phyloP scores from a whole-genome alignment of 106 monocot genomes.

The Posidonia australis region DNA sequence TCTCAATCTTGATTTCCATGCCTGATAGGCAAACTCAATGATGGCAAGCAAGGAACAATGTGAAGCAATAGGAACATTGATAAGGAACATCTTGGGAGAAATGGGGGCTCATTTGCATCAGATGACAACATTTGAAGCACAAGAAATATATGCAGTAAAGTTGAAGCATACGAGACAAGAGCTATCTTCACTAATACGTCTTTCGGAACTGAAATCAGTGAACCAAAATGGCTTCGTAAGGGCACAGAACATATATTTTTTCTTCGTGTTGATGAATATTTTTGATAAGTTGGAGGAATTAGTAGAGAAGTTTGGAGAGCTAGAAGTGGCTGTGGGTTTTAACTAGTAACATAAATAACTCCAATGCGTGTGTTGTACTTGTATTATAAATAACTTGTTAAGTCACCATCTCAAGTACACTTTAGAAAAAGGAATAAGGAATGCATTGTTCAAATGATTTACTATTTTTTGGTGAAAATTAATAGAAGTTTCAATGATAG shows the following conservation, averaged over 20 bases:
- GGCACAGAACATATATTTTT: not conserved
- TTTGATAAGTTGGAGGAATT: constrained; percentile 3
- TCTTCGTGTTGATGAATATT: not conserved
- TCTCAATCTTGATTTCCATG: no score
- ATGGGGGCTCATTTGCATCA: not conserved
- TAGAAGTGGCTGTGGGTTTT: constrained; percentile 1
- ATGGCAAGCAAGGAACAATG: constrained; percentile 6
- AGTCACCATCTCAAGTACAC: no score
- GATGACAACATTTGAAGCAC: not conserved
- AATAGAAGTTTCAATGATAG: no score
- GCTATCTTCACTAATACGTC: not conserved
- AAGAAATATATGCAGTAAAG: not conserved
- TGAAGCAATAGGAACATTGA: not conserved
- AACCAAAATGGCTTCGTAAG: not conserved
- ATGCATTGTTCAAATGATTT: no score
- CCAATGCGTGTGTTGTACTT: no score
- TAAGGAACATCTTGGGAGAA: not conserved
- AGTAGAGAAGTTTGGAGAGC: constrained; percentile 2
- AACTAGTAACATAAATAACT: no score
- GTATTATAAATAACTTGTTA: no score
- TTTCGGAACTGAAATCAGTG: not conserved
- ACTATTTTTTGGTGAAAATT: no score
- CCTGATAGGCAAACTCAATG: not conserved
- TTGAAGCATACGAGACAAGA: not conserved
- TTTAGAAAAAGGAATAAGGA: no score